These are phyloP conservation scores for Gracilaria caudata DNA, from an alignment of 23 red algal genomes.

Conservation along the genomic window DNA sequence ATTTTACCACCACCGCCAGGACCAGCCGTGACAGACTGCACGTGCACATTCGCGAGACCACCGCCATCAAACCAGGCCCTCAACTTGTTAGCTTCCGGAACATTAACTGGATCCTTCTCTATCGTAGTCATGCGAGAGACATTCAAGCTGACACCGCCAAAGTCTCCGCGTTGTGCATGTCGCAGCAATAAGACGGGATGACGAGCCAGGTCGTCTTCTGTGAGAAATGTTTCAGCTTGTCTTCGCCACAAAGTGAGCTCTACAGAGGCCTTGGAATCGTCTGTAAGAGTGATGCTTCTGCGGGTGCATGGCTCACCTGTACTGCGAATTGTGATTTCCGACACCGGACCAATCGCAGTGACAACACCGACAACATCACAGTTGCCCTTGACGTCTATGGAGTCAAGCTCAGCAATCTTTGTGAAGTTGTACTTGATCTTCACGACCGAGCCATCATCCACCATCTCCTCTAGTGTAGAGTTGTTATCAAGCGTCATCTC, in stretches of 20 bases:
- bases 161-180: constrained; percentile 86
- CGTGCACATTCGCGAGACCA: constrained; percentile 55
- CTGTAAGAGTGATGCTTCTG: constrained; percentile 80
- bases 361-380: constrained; percentile 93
- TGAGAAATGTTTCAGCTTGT: constrained; percentile 74
- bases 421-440: constrained; percentile 93
- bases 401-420: constrained; percentile 82
- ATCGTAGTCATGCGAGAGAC: constrained; percentile 71
- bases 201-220: constrained; percentile 52
- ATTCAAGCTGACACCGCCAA: constrained; percentile 84
- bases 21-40: constrained; percentile 44
- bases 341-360: constrained; percentile 54
- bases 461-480: constrained; percentile 67
- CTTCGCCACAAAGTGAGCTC: constrained; percentile 91
- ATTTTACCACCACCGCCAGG: constrained; percentile 50
- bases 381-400: constrained; percentile 60
- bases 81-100: constrained; percentile 86
- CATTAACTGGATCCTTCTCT: constrained; percentile 87
- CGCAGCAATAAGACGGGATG: constrained; percentile 73
- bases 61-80: constrained; percentile 92
- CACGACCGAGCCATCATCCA: constrained; percentile 76
- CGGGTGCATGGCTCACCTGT: constrained; percentile 77
- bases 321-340: constrained; percentile 82
- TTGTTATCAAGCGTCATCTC: constrained; percentile 94
- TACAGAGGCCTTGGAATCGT: constrained; percentile 77